Base-by-base conservation (phyloP, 495 filamentous ascomycete species). In the Podospora australis region DNA sequence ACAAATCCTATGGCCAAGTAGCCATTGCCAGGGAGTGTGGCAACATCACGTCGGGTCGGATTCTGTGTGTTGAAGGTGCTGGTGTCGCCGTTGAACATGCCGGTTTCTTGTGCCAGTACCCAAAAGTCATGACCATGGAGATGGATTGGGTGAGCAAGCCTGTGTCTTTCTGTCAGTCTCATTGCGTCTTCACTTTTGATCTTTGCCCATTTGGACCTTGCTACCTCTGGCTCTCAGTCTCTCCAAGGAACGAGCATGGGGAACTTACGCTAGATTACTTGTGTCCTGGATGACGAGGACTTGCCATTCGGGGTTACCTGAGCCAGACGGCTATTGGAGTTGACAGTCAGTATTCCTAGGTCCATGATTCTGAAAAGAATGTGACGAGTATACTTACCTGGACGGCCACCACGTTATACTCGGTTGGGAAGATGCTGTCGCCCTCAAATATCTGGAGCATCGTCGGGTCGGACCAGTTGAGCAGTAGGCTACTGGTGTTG, bases 101-200 rank as follows among this genome's bases (percentile, higher is more conserved):
- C 49, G 3, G 32, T 24, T 8, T 28, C 38, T 50, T 81, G 71
- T 8, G 67, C 66, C 9, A 84, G 56, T 11, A 83, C 62, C 46
- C 56, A 71, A 65, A 83, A 84, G 53, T 82, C 72, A 54, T 83
- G 71, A 7, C 77, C 78, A 59, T 80, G 75, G 2, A 83, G 64
- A 52, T 63, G 55, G 46, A 63, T 61, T 0, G 60, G 60, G 39
- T 63, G 58, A 8, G 43, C 48, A 32, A 55, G 26, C 0, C 47
- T 54, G 29, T n/a, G 6, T 11, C 5, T 22, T 44, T 25, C 11
- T 11, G 11, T 29, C 26, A 29, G 26, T 29, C 6, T 6, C 26
- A 6, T 6, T 29, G 6, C 26, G 11, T 29, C 26, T 29, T 11
- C 6, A 29, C 11, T 29, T 29, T 11, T 29, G 26, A 29, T 29